Conservation (phyloP, 2,329 filamentous ascomycete species). For the Pseudogymnoascus sp. region DNA sequence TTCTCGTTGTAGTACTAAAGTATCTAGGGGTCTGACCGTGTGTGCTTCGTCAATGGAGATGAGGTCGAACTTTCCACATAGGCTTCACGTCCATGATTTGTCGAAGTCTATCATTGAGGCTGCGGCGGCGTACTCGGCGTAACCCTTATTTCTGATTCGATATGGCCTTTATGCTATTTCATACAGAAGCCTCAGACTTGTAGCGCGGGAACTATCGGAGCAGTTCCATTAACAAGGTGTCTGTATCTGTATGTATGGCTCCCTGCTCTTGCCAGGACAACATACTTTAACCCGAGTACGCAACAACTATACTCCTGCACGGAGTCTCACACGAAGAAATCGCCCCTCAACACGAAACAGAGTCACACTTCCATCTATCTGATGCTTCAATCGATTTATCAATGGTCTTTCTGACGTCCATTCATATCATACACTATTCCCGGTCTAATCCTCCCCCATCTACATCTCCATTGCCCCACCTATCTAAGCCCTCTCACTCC, state of each 20-base stretch:
- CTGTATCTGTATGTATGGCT: neutral
- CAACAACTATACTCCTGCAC: neutral
- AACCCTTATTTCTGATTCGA: too few species aligned
- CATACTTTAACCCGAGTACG: neutral
- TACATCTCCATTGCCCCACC: too few species aligned
- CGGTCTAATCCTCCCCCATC: neutral
- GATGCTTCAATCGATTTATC: neutral
- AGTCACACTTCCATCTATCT: neutral
- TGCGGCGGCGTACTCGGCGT: too few species aligned
- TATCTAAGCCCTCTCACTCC: slow-evolving; percentile 77
- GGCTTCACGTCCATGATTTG: too few species aligned
- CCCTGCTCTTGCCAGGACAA: neutral
- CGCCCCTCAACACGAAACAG: neutral
- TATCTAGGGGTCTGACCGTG: too few species aligned
- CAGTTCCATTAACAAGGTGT: neutral
- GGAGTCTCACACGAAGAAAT: neutral
- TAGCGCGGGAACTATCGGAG: neutral
- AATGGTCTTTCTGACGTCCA: slow-evolving; percentile 2
- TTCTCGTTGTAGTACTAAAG: too few species aligned
- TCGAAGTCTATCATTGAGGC: too few species aligned
- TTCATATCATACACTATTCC: slow-evolving; percentile 4
- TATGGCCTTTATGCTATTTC: too few species aligned
- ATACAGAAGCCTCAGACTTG: neutral
- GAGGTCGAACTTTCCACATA: too few species aligned
- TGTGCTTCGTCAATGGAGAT: too few species aligned